These are phyloP conservation scores for Moesziomyces aphidis DNA, from an alignment of 1,284 basidiomycete genomes.

Conservation along the genomic window DNA sequence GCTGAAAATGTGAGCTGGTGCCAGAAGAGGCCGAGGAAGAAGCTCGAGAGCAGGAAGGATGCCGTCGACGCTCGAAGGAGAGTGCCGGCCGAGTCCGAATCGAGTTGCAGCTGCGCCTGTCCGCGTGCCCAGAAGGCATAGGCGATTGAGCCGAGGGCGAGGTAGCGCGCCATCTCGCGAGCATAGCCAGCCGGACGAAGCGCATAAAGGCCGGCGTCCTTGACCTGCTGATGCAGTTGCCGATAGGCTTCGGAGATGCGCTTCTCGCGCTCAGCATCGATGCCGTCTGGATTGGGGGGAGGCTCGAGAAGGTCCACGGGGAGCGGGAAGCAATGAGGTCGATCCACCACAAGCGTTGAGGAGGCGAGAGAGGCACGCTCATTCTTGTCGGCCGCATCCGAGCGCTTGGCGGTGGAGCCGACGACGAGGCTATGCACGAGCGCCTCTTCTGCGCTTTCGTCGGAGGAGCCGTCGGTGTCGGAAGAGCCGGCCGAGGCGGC, in stretches of 20 bases:
- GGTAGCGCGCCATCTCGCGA: conserved; percentile 84
- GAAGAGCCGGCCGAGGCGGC: conserved; percentile 10
- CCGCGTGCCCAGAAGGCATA: conserved; percentile 72
- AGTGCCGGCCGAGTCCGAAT: background rate
- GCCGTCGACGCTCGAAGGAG: conserved; percentile 24
- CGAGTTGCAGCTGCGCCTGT: conserved; percentile 19
- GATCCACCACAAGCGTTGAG: conserved; percentile 16
- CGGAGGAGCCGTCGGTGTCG: conserved; percentile 7
- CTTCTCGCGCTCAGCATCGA: conserved; percentile 75
- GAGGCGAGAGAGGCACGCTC: background rate
- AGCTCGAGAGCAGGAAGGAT: conserved; percentile 76
- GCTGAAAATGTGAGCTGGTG: conserved; percentile 93
- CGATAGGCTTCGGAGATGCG: conserved; percentile 84
- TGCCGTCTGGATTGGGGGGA: conserved; percentile 66
- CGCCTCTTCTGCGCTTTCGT: conserved; percentile 5
- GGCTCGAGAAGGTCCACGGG: conserved; percentile 66
- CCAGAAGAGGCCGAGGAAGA: conserved; percentile 88
- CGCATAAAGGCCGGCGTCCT: conserved; percentile 84
- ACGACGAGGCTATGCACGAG: conserved; percentile 14
- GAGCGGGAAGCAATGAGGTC: conserved; percentile 56
- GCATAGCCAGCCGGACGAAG: conserved; percentile 91
- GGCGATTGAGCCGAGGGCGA: conserved; percentile 75
- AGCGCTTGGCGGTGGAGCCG: background rate
- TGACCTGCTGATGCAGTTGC: conserved; percentile 80
- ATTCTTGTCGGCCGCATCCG: background rate